phyloP scores from a whole-genome alignment of 176 grass and related monocot genomes.

The Raddia guianensis region DNA sequence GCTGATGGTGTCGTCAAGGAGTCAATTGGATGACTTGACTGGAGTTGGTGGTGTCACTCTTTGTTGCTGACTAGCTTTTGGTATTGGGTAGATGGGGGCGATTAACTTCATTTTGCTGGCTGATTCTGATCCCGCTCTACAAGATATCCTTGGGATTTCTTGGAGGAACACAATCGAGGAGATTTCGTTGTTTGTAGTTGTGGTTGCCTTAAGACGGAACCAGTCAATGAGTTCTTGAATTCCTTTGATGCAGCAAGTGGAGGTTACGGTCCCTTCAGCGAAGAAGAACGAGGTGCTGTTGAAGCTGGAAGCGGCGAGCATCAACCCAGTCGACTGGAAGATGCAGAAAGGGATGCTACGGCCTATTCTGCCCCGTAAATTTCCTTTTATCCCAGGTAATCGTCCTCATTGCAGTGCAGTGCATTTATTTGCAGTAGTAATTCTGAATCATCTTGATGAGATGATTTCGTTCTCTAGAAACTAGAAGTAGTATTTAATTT shows the following conservation, averaged over 20 bases:
- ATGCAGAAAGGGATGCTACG: slow-evolving; percentile 56
- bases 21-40: not conserved
- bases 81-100: not conserved
- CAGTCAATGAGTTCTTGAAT: not conserved
- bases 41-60: not conserved
- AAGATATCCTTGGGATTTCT: not conserved
- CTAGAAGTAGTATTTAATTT: not conserved
- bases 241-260: slow-evolving; percentile 52
- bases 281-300: slow-evolving; percentile 66
- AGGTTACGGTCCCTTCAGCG: slow-evolving; percentile 51
- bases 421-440: not conserved
- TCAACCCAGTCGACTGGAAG: slow-evolving; percentile 86
- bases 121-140: not conserved
- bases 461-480: not conserved
- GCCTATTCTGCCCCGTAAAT: slow-evolving; percentile 58
- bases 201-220: not conserved
- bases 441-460: not conserved
- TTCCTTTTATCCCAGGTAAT: slow-evolving; percentile 76
- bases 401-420: not conserved
- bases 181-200: not conserved
- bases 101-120: not conserved
- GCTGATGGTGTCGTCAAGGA: not conserved
- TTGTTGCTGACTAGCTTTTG: not conserved
- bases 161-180: not conserved
- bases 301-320: slow-evolving; percentile 64